These are phyloP conservation scores for Talaromyces amestolkiae DNA, from an alignment of 2,329 filamentous ascomycete species.

Conservation along the genomic window DNA sequence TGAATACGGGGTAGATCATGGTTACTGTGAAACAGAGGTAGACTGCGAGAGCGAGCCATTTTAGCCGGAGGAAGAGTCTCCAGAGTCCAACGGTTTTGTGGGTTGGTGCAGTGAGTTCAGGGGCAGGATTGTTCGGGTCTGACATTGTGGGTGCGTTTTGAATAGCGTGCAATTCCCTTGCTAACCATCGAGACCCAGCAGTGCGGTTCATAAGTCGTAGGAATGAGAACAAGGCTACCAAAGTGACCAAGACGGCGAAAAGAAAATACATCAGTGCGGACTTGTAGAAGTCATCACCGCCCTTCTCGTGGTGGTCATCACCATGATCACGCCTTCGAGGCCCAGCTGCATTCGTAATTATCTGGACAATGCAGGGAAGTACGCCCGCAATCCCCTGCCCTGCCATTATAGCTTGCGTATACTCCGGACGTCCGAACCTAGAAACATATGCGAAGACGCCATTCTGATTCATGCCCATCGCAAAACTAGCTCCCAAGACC, in stretches of 20 bases:
- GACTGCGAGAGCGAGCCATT: constrained; percentile 72
- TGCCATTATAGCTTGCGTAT: constrained; percentile 94
- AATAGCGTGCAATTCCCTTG: constrained; percentile 19
- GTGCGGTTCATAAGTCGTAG: constrained; percentile 64
- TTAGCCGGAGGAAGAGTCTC: constrained; percentile 71
- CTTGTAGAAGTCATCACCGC: constrained; percentile 50
- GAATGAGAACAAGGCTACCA: constrained; percentile 69
- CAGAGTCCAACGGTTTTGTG: constrained; percentile 58
- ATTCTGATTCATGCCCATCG: constrained; percentile 85
- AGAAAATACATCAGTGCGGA: constrained; percentile 90
- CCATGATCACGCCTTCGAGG: constrained; percentile 30
- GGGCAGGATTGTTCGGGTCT: constrained; percentile 8
- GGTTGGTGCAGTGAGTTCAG: neutral
- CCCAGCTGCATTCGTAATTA: constrained; percentile 73
- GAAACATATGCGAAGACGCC: constrained; percentile 89
- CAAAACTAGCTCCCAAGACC: constrained; percentile 75
- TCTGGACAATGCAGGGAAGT: constrained; percentile 81
- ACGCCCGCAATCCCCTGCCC: constrained; percentile 92
- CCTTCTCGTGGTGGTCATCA: constrained; percentile 30
- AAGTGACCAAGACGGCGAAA: constrained; percentile 75
- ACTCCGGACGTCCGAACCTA: constrained; percentile 79
- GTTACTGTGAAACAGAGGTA: constrained; percentile 78
- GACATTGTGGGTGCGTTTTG: constrained; percentile 14
- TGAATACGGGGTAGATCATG: constrained; percentile 96
- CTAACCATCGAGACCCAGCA: constrained; percentile 18